Evolutionary conservation across 345 rosid genomes (phyloP).

Genomic region (Schrenkiella parvula): DNA sequence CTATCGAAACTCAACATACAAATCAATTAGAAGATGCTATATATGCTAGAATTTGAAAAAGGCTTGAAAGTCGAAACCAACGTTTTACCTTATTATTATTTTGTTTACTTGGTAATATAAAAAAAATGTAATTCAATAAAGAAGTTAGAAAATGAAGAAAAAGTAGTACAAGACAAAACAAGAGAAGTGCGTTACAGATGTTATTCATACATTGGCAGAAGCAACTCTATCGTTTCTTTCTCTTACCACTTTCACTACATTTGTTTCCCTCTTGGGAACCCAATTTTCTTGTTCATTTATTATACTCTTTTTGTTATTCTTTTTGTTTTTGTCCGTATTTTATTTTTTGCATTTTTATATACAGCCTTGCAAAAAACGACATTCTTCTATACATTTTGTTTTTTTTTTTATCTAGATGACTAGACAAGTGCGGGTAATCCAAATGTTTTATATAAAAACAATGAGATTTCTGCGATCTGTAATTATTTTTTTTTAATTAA

Average conservation of each 20-base stretch:
- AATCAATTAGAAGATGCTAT: too few relatives aligned
- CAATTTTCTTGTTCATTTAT: slow-evolving; percentile 10
- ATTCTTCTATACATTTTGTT: background rate
- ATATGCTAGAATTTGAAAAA: too few relatives aligned
- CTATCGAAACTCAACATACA: too few relatives aligned
- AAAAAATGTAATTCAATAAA: background rate
- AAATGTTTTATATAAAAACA: background rate
- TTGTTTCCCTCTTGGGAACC: slow-evolving; percentile 30
- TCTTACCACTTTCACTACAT: slow-evolving; percentile 5
- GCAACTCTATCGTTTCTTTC: background rate
- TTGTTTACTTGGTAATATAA: too few relatives aligned
- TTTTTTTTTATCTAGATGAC: background rate
- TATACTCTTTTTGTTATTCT: slow-evolving; percentile 11
- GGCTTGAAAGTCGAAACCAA: too few relatives aligned
- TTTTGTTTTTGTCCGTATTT: slow-evolving; percentile 20
- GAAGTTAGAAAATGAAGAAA: background rate
- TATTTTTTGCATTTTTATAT: background rate
- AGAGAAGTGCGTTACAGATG: slow-evolving; percentile 23
- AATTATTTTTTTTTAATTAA: background rate
- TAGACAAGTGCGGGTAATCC: background rate
- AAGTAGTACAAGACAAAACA: background rate
- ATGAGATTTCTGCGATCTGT: slow-evolving; percentile 18
- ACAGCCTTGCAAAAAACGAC: slow-evolving; percentile 8
- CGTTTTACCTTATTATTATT: background rate
- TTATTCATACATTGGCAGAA: background rate